Evolutionary conservation across 306 rosid genomes (phyloP), one percentile per base, ranked within the genome.

Genomic region (Castanea sativa): DNA sequence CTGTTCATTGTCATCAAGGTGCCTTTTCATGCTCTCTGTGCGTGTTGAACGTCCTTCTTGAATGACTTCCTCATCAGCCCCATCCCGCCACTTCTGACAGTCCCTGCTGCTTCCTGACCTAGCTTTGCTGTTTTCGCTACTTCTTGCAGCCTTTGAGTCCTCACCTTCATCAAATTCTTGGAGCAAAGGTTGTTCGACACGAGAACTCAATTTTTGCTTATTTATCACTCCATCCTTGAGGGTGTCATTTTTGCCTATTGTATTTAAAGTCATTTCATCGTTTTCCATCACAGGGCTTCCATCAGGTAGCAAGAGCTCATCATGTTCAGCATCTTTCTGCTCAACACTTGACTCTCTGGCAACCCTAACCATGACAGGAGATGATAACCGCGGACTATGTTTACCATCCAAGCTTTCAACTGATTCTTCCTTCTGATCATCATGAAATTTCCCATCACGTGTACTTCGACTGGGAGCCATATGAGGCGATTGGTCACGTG

Each of bases 51-150:
- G 89, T 78, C 90, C 80, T 84, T 87, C 90, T 86, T 91, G 99
- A 80, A 91, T 61, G 70, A 93, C 98, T 89, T 96, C 99, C 80
- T 93, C 99, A 78, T 96, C 99, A 69, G 84, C 82, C 75, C 88
- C 93, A 76, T 93, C 99, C 64, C 83, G 85, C 88, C 89, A 81
- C 84, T 90, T 93, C 61, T 75, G 91, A 78, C 86, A 83, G 82
- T 93, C 98, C 79, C 88, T 89, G 88, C 99, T 96, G 87, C 98
- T 90, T 74, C 90, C 92, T 32, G 99, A 96, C 81, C 97, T 89
- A 79, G 97, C 94, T 88, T 89, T 91, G 90, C 99, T 96, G 89
- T 91, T 91, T 83, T 96, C 97, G 71, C 99, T 96, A 89, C 98
- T 91, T 84, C 91, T 93, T 79, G 94, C 94, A 86, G 93, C 91